These are phyloP conservation scores for Brasenia schreberi DNA, from an alignment of 164 flowering plant genomes.

Conservation along the genomic window DNA sequence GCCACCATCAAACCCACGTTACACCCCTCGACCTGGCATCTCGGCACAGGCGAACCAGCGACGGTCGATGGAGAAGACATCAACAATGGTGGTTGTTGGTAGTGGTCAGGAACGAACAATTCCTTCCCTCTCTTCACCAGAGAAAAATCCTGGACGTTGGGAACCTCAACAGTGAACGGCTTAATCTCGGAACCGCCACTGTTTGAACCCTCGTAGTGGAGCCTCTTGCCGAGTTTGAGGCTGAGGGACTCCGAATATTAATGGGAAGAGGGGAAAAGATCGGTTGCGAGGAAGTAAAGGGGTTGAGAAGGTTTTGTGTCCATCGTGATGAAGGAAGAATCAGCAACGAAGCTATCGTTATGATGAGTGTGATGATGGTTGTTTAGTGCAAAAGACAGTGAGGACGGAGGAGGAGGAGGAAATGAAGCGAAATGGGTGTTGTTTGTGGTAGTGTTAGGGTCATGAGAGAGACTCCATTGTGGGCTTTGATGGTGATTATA, in stretches of 20 bases:
- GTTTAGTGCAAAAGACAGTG: not conserved
- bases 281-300: not conserved
- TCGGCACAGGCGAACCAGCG: slow-evolving; percentile 13
- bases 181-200: not conserved
- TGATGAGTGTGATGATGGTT: not conserved
- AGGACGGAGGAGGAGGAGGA: not conserved
- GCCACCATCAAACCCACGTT: slow-evolving; percentile 32
- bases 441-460: not conserved
- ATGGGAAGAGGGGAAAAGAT: not conserved
- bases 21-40: slow-evolving; percentile 76
- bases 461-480: not conserved
- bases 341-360: not conserved
- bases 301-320: not conserved
- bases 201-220: not conserved
- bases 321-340: not conserved
- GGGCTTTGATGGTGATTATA: not conserved
- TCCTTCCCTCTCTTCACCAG: not conserved
- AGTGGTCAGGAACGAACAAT: not conserved
- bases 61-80: not conserved
- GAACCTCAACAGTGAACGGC: not conserved
- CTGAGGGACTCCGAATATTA: not conserved
- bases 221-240: not conserved
- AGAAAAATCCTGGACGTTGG: not conserved
- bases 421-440: not conserved
- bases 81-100: not conserved